Evolutionary conservation across 2,329 filamentous ascomycete genomes (phyloP), one percentile per base, ranked within the genome.

Genomic region (Aspergillus nomiae): DNA sequence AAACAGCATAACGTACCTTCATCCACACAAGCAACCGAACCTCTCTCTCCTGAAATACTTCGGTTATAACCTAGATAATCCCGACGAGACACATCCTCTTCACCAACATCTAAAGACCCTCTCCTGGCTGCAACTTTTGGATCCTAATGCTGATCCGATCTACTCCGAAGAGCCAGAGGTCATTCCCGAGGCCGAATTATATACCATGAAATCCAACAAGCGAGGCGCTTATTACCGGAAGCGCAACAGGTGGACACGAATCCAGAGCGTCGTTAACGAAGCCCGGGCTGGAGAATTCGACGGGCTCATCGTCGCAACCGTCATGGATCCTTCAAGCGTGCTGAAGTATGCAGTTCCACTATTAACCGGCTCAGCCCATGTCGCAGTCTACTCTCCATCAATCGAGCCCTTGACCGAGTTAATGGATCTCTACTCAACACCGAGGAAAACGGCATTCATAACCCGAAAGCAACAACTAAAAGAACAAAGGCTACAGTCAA

Each of bases 41-140:
- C 87, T 98, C 63, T 89, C 89, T 21, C 86, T 95, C 56, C 85
- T 99, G 24, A 92, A 92, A 75, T 96, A 97, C 82, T 98, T 96
- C 80, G 88, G 88, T 76, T 98, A 89, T 80, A 92, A 96, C 78
- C 82, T 85, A 68, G 85, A 86, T 63, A 87, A 87, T 65, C 87
- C 83, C 59, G 82, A 85, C 16, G 82, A 87, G 28, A 77, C 81
- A 0, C 95, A 98, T 74, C 94, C 95, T 0, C 87, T 99, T 12
- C 86, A 90, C 76, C 89, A 86, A 19, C 90, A 95, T 74, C 87
- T 99, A 58, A 90, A 94, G 71, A 87, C 90, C 6, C 83, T 98
- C 34, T 94, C 92, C 32, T 99, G 94, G 94, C 86, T 99, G 2
- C 94, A 98, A 78, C 87, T 99, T 6, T 81, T 97, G 19, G 85